Conservation (phyloP, 768 basidiomycete genomes). For the Leccinum variicolor region DNA sequence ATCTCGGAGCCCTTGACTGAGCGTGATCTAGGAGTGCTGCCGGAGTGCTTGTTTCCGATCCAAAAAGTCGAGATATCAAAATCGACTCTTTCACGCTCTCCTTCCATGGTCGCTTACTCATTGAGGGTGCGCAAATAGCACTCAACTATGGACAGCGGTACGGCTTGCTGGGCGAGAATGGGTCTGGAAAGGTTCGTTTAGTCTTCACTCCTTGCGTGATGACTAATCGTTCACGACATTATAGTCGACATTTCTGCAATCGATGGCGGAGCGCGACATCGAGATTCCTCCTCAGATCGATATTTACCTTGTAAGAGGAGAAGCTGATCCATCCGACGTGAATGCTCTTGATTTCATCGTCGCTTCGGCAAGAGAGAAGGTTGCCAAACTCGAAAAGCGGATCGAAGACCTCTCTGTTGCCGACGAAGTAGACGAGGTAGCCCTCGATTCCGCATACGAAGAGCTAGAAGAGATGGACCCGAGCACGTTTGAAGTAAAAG, state of each 20-base stretch:
- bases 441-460: conserved; percentile 88
- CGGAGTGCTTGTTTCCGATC: conserved; percentile 91
- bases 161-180: conserved; percentile 95
- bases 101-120: conserved; percentile 90
- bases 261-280: conserved; percentile 93
- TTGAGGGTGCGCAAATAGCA: conserved; percentile 62
- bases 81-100: conserved; percentile 94
- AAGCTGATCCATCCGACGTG: conserved; percentile 91
- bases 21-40: conserved; percentile 64
- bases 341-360: conserved; percentile 99
- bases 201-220: conserved; percentile 7
- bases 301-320: conserved; percentile 94
- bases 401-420: conserved; percentile 93
- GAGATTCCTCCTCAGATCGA: conserved; percentile 94
- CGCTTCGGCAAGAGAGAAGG: conserved; percentile 87
- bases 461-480: conserved; percentile 98
- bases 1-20: not conserved
- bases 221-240: not conserved
- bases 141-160: conserved; percentile 92
- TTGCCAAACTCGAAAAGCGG: conserved; percentile 86
- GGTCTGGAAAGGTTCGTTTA: conserved; percentile 87
- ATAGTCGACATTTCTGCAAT: conserved; percentile 94
- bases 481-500: conserved; percentile 91
- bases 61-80: conserved; percentile 94
- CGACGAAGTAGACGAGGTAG: conserved; percentile 83